A percentile compares a stretch with the other conserved stretches of the same genome.
Conservation (phyloP, 805 yeast genomes). For the Martiniozyma abietophila region DNA sequence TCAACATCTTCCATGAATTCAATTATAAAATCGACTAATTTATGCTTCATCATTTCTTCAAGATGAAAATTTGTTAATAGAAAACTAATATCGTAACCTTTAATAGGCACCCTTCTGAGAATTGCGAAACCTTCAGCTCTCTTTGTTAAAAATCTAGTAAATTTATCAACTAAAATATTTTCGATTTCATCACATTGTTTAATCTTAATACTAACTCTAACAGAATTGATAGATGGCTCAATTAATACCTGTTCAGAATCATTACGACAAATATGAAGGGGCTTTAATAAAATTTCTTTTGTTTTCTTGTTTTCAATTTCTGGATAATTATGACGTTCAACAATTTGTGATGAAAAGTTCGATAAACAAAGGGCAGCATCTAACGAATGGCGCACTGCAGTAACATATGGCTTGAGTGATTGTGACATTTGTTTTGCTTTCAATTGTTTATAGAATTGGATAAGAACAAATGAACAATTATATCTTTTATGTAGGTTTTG, state of each 20-base stretch:
- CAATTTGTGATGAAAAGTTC: slow-evolving; percentile 90
- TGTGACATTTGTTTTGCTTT: too few species aligned
- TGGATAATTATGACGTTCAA: slow-evolving; percentile 95
- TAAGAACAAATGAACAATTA: too few species aligned
- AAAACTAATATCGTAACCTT: slow-evolving; percentile 89
- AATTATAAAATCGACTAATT: slow-evolving; percentile 90
- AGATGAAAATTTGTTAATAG: slow-evolving; percentile 91
- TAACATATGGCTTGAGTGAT: slow-evolving; percentile 89
- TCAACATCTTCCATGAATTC: slow-evolving; percentile 99
- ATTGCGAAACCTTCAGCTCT: slow-evolving; percentile 94
- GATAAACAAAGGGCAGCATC: slow-evolving; percentile 90
- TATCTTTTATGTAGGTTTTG: too few species aligned
- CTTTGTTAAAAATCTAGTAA: slow-evolving; percentile 85
- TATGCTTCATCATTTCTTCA: slow-evolving; percentile 89
- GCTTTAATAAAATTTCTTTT: slow-evolving; percentile 77
- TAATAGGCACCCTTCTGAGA: slow-evolving; percentile 81
- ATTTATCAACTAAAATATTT: slow-evolving; percentile 86
- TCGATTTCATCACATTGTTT: slow-evolving; percentile 98
- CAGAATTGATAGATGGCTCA: slow-evolving; percentile 89
- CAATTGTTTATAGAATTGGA: slow-evolving; percentile 23
- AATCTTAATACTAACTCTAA: slow-evolving; percentile 82
- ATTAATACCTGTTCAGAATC: slow-evolving; percentile 88
- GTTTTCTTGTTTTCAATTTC: slow-evolving; percentile 85
- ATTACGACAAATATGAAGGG: slow-evolving; percentile 84
- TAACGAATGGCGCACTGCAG: slow-evolving; percentile 87